Conservation (phyloP, 1,139 yeast species). For the Meyerozyma carpophila region DNA sequence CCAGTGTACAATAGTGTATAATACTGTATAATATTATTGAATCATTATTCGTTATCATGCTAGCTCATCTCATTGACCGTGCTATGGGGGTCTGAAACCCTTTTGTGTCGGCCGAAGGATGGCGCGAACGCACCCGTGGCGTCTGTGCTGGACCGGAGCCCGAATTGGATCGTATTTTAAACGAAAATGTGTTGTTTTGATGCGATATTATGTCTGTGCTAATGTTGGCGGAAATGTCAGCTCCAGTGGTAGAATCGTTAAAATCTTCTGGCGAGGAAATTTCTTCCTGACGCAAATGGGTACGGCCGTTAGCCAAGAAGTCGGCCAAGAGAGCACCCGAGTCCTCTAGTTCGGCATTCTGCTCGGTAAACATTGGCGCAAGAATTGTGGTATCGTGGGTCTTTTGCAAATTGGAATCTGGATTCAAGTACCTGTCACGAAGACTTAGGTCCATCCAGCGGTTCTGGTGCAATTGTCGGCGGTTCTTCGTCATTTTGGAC, state of each 20-base stretch:
- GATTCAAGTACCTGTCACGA: neutral
- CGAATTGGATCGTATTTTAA: conserved; percentile 7
- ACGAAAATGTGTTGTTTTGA: conserved; percentile 10
- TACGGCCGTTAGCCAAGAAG: conserved; percentile 1
- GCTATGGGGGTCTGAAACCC: conserved; percentile 12
- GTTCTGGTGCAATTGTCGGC: neutral
- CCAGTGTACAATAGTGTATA: neutral
- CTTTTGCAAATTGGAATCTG: neutral
- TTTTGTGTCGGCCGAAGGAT: conserved; percentile 9
- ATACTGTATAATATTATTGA: neutral
- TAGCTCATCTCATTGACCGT: conserved; percentile 7
- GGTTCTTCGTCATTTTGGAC: neutral
- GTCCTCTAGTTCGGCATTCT: neutral
- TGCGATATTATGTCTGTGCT: conserved; percentile 5
- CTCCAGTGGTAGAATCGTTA: neutral
- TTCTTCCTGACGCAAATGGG: neutral
- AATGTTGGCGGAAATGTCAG: neutral
- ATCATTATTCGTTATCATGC: neutral
- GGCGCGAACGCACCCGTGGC: conserved; percentile 10
- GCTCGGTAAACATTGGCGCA: neutral
- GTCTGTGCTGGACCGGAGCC: conserved; percentile 7
- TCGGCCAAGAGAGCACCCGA: neutral
- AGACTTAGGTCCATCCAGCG: neutral
- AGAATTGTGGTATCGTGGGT: neutral
- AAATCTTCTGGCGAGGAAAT: neutral